Conservation (phyloP, 192 early-diverging fungal species). For the Mortierella hygrophila region DNA sequence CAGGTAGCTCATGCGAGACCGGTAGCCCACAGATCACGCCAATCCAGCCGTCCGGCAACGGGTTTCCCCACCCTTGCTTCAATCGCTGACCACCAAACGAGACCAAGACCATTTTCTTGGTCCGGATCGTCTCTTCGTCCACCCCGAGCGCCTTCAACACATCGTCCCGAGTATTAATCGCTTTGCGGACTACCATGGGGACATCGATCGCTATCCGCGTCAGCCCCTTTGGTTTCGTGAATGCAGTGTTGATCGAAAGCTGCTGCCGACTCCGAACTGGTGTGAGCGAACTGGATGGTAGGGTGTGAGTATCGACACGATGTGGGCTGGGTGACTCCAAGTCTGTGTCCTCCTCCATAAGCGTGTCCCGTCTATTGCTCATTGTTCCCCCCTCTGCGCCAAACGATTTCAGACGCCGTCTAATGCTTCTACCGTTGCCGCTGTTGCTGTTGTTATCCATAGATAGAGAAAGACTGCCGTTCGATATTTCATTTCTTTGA, state of each 20-base stretch:
- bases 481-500: not conserved
- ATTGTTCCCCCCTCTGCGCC: not conserved
- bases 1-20: conserved; percentile 58
- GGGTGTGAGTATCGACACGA: not conserved
- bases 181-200: conserved; percentile 68
- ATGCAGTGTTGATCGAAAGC: conserved; percentile 9
- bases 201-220: conserved; percentile 65
- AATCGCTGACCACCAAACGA: conserved; percentile 69
- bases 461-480: not conserved
- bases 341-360: not conserved
- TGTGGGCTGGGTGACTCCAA: not conserved
- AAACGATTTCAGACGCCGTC: no score
- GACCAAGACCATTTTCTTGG: conserved; percentile 65
- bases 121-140: conserved; percentile 57
- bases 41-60: conserved; percentile 68
- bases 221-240: not conserved
- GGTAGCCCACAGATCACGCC: conserved; percentile 69
- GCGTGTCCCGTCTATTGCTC: not conserved
- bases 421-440: not conserved
- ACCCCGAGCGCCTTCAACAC: conserved; percentile 62
- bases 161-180: conserved; percentile 54
- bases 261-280: not conserved
- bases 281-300: not conserved
- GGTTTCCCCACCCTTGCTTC: conserved; percentile 62
- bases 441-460: not conserved